These are phyloP conservation scores for Aspergillus egyptiacus DNA, from an alignment of 495 filamentous ascomycete species.

Conservation along the genomic window DNA sequence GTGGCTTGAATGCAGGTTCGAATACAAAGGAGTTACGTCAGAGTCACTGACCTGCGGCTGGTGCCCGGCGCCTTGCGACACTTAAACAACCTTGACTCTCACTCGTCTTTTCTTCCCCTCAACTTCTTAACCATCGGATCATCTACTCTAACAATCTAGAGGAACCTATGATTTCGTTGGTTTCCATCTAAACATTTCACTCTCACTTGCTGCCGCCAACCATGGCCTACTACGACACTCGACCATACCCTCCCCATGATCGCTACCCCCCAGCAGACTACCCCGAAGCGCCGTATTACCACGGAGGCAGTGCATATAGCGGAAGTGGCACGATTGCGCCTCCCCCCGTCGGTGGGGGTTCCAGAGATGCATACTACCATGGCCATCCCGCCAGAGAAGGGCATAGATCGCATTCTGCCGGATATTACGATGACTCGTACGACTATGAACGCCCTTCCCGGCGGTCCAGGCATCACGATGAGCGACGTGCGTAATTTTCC, in stretches of 20 bases:
- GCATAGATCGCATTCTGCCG: slow-evolving; percentile 40
- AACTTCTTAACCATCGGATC: slow-evolving; percentile 6
- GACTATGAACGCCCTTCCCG: slow-evolving; percentile 51
- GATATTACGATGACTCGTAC: slow-evolving; percentile 39
- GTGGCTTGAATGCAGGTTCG: slow-evolving; percentile 5
- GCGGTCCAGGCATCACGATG: slow-evolving; percentile 49
- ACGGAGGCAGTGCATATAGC: slow-evolving; percentile 17
- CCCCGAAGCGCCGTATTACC: slow-evolving; percentile 27
- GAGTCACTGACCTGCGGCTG: slow-evolving; percentile 9
- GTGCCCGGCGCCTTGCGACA: slow-evolving; percentile 14
- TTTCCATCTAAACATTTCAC: not conserved
- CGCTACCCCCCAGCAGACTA: slow-evolving; percentile 28
- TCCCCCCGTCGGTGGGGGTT: slow-evolving; percentile 47
- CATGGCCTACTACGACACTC: slow-evolving; percentile 42
- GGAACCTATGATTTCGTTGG: slow-evolving; percentile 7
- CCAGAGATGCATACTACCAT: slow-evolving; percentile 62
- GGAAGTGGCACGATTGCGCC: slow-evolving; percentile 47
- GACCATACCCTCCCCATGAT: slow-evolving; percentile 28
- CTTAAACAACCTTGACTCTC: slow-evolving; percentile 2
- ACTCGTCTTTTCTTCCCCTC: slow-evolving; percentile 8
- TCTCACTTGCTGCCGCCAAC: slow-evolving; percentile 5
- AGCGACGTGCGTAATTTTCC: slow-evolving; percentile 33
- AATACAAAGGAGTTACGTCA: slow-evolving; percentile 10
- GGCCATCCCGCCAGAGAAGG: slow-evolving; percentile 55
- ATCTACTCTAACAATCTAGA: not conserved